Conservation (phyloP, 371 early-diverging fungal species). For the Mucor irregularis region DNA sequence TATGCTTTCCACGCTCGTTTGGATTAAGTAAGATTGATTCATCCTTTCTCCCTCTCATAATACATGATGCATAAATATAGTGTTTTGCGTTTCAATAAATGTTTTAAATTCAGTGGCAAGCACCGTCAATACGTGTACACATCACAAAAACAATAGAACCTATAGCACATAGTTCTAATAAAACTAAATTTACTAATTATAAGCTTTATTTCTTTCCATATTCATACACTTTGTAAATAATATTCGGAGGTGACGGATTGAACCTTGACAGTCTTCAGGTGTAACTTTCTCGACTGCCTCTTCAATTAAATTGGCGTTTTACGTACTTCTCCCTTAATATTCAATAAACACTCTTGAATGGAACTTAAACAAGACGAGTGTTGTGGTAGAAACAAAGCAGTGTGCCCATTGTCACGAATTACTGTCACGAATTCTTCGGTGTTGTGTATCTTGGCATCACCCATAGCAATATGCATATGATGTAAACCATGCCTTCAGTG, state of each 20-base stretch:
- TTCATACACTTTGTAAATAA: conserved; percentile 15
- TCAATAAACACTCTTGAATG: conserved; percentile 17
- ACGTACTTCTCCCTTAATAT: conserved; percentile 19
- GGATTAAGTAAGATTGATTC: conserved; percentile 9
- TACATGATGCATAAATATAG: too few species aligned
- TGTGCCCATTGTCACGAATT: conserved; percentile 9
- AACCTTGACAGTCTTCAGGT: conserved; percentile 23
- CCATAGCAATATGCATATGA: conserved; percentile 21
- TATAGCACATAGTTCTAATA: conserved; percentile 12
- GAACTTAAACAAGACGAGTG: conserved; percentile 18
- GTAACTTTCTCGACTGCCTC: conserved; percentile 17
- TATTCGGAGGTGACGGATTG: conserved; percentile 15
- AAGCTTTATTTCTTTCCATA: conserved; percentile 14
- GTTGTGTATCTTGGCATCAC: conserved; percentile 19
- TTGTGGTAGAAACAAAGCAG: conserved; percentile 18
- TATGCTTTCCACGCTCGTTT: conserved; percentile 48
- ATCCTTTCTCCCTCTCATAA: too few species aligned
- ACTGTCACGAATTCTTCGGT: conserved; percentile 9
- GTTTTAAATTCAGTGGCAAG: too few species aligned
- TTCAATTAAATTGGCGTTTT: conserved; percentile 17
- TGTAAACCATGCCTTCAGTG: conserved; percentile 13
- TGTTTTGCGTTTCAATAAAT: too few species aligned
- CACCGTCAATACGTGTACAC: conserved; percentile 7
- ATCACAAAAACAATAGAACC: conserved; percentile 11
- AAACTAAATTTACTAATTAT: conserved; percentile 14